Evolutionary conservation across 2,329 filamentous ascomycete genomes (phyloP), one percentile per base, ranked within the genome.

Genomic region (Monilinia vaccinii-corymbosi): DNA sequence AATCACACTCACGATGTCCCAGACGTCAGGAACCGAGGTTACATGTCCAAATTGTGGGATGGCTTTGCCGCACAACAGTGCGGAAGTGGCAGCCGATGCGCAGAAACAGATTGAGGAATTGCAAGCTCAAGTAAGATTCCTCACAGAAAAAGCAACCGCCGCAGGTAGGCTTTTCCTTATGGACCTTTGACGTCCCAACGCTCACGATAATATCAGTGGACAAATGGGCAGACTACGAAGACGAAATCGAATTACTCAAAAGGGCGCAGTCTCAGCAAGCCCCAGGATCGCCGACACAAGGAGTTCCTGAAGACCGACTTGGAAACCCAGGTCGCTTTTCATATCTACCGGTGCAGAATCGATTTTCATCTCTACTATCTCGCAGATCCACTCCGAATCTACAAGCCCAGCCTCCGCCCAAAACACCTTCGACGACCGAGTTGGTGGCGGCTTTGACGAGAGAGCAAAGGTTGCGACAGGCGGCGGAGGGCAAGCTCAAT

Each of bases 181-280:
- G 13, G 47, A 21, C 28, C 10, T 13, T 31, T 40, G 44, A 56
- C 18, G 9, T 40, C 45, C 46, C 42, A 13, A 60, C 32, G 28
- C 56, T 63, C 38, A 65, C 34, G n/a, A 45, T 21, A 46, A 32
- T 40, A 16, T 38, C 78, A 71, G 79, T 83, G 63, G 81, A 84
- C 72, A 81, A 80, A 71, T 85, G 81, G 81, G 87, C 88, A 69
- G 86, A 91, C 75, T 91, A 91, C 78, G 89, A 93, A 74, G 88
- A 91, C 73, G 87, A 91, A 71, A 79, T 91, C 45, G 78, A 82
- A 48, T 77, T 74, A 48, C 77, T 91, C 58, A 82, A 82, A 65
- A 75, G 74, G 69, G 31, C 36, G 32, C 70, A 55, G 66, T 65
- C 66, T 65, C 52, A 66, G 40, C 58, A 65, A 57, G 58, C 21